Evolutionary conservation across 139 green algal genomes (phyloP), one percentile per base, ranked within the genome.

Genomic region (Pleodorina starrii): DNA sequence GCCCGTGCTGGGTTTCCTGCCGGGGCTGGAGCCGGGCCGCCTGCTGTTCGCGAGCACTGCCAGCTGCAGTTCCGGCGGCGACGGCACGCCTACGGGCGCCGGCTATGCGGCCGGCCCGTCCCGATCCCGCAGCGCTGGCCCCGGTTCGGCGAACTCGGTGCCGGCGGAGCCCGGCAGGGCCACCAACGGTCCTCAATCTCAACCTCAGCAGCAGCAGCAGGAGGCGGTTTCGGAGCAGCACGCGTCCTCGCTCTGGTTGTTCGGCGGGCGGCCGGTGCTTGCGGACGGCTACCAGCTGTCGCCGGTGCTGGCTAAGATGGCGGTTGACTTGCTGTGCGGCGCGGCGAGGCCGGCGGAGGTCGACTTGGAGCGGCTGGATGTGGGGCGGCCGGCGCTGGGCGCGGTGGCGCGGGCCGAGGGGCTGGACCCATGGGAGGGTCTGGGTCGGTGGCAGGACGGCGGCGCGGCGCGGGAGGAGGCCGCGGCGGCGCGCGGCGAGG

Each of bases 281-380:
- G 4, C 12, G 0, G 84, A 89, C 27, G 84, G 84, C 11, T 89
- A 89, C 50, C 40, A 59, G 69, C 84, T 89, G 10, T 87, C 76
- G 1, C 86, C 86, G 0, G 11, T 87, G n/a, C 63, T 90, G 14
- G 86, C 63, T 21, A 90, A 90, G 48, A 84, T 77, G 44, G 86
- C 86, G 25, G 86, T 68, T 5, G 86, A 90, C 66, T 21, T 90
- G 44, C 9, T 86, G 23, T 76, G 57, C 29, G 80, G 80, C 0
- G 80, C 50, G 23, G 35, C 40, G 42, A 25, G 42, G 43, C 35
- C 35, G 38, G 27, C 25, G 59, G 80, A 86, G 60, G 80, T 48
- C 25, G 80, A 86, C 5, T 27, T 40, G 42, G 59, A 59, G 29
- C 40, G 59, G 12, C 9, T 86, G 40, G 57, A n/a, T 1, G 7